phyloP scores from a whole-genome alignment of 169 alveolate species.

The Babesia ovis region DNA sequence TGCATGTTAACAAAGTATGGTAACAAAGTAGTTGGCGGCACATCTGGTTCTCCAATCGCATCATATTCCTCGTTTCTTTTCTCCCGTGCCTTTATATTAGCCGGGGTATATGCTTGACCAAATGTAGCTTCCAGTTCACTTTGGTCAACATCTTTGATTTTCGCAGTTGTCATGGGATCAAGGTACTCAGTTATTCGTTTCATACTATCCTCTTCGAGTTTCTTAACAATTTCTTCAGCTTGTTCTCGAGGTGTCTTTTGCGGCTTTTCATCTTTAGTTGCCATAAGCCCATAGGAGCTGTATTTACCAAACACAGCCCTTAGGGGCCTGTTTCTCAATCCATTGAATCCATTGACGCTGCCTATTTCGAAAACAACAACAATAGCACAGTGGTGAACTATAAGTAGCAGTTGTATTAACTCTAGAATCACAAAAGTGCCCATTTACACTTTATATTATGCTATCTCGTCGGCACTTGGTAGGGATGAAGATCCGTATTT shows the following conservation, averaged over 20 bases:
- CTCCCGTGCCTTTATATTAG: slow-evolving; percentile 26
- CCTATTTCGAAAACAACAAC: too few relatives aligned
- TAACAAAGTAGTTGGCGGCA: slow-evolving; percentile 41
- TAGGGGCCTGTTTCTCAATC: not conserved
- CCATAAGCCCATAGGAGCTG: not conserved
- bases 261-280: not conserved
- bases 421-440: too few relatives aligned
- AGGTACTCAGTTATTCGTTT: slow-evolving; percentile 36
- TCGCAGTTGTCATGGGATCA: slow-evolving; percentile 46
- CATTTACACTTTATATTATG: too few relatives aligned
- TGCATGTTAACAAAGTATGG: slow-evolving; percentile 63
- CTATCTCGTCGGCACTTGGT: too few relatives aligned
- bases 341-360: slow-evolving; percentile 18
- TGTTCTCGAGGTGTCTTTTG: not conserved
- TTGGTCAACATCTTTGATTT: slow-evolving; percentile 26
- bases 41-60: slow-evolving; percentile 18
- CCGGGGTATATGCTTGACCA: slow-evolving; percentile 54
- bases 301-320: not conserved
- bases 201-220: slow-evolving; percentile 19
- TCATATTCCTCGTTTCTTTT: not conserved
- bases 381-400: too few relatives aligned
- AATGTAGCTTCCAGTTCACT: slow-evolving; percentile 28
- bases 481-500: too few relatives aligned
- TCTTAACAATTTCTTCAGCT: slow-evolving; percentile 36
- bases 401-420: too few relatives aligned